These are phyloP conservation scores for Fragaria iinumae DNA, from an alignment of 306 rosid genomes.

Conservation along the genomic window DNA sequence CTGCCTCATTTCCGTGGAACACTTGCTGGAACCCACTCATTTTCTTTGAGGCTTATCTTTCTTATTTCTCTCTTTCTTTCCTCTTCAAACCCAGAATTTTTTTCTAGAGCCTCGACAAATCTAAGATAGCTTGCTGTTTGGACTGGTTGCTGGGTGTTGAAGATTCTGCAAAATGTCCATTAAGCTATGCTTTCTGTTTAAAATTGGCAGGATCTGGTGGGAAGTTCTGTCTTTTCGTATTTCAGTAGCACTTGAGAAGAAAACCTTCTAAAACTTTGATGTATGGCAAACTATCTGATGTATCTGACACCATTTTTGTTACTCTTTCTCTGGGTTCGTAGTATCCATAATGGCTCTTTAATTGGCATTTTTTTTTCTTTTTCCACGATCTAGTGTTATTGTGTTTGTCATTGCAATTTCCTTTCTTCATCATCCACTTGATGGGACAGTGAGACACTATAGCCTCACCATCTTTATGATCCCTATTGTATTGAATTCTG, in stretches of 20 bases:
- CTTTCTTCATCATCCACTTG: neutral
- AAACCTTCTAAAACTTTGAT: neutral
- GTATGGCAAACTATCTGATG: neutral
- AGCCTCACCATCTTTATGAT: neutral
- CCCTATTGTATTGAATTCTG: constrained; percentile 5
- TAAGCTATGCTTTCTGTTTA: neutral
- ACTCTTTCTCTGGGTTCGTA: neutral
- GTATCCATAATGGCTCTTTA: constrained; percentile 7
- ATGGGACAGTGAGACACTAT: neutral
- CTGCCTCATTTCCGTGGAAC: neutral
- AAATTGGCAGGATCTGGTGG: neutral
- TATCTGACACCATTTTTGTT: neutral
- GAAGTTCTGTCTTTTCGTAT: neutral
- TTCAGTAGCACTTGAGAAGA: neutral
- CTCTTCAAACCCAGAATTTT: too few relatives aligned
- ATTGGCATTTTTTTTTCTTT: neutral
- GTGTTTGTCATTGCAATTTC: neutral
- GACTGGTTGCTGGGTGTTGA: neutral
- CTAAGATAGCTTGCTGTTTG: neutral
- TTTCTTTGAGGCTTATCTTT: neutral
- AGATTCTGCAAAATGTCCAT: neutral
- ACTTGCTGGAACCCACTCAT: neutral
- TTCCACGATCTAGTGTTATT: neutral
- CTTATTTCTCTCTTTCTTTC: neutral
- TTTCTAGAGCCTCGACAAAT: neutral